Evolutionary conservation across 495 filamentous ascomycete genomes (phyloP), one percentile per base, ranked within the genome.

Genomic region (Penicillium bialowiezense): DNA sequence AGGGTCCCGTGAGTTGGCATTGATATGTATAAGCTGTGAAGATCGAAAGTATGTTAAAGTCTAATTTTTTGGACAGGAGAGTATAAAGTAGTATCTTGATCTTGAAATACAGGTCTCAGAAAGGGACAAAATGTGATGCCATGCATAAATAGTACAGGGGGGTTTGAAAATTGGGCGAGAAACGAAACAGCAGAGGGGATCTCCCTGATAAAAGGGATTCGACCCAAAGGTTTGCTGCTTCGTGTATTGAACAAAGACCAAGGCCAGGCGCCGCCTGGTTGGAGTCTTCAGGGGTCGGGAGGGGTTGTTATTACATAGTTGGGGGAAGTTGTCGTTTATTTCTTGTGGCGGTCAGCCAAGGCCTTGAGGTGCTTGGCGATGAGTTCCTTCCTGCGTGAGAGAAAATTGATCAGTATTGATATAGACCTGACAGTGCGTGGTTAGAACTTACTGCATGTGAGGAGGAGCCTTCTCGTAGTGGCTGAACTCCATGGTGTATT

Each of bases 401-500:
- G 59, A 20, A 24, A 24, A 37, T 35, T 12, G 17, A 21, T 58
- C 51, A 62, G 56, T 10, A 59, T 35, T 9, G 4, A 7, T 6
- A 3, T 12, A 7, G 14, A 52, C 44, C 40, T 36, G 23, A 41
- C 9, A 8, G 9, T 2, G 18, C 5, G 15, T 15, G 17, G 20
- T 32, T n/a, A 29, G 55, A 58, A 82, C 84, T 63, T 84, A 89
- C 87, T 99, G 95, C 67, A 97, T 63, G 59, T 97, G 92, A 50
- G 83, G 82, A 41, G 91, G 88, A 54, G 92, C 88, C 44, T 88
- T 77, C 47, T 85, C 82, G 65, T 99, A 97, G 72, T 97, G 91
- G 64, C 86, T 89, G 69, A 97, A 99, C 76, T 99, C 95, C 95
- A 99, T 99, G 52, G 79, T 86, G 60, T 96, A 99, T 76, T 99